phyloP scores from a whole-genome alignment of 1,139 yeast species.

The Saccharomyces hybrid region DNA sequence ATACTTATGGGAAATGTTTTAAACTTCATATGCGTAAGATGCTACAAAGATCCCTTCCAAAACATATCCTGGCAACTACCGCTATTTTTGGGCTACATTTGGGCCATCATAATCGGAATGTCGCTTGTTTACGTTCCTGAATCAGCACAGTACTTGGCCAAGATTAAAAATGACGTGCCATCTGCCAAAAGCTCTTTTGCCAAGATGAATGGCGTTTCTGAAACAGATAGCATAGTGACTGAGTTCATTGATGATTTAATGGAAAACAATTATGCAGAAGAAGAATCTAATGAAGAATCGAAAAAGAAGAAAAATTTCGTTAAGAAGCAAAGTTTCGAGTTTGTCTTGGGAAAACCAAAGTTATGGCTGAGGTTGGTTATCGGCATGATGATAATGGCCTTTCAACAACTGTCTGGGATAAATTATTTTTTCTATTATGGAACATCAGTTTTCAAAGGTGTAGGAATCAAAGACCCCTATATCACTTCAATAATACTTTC shows the following conservation, averaged over 20 bases:
- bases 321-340: constrained; percentile 35
- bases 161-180: constrained; percentile 22
- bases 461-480: constrained; percentile 40
- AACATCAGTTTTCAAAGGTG: constrained; percentile 44
- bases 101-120: constrained; percentile 40
- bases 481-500: constrained; percentile 61
- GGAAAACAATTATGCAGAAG: constrained; percentile 4
- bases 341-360: constrained; percentile 42
- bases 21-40: constrained; percentile 40
- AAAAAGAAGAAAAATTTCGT: constrained; percentile 26
- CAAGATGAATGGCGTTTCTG: constrained; percentile 38
- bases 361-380: constrained; percentile 41
- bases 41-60: constrained; percentile 14
- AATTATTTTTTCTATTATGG: constrained; percentile 52
- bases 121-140: constrained; percentile 47
- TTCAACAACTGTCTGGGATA: constrained; percentile 53
- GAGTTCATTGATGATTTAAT: constrained; percentile 39
- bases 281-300: constrained; percentile 36
- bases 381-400: constrained; percentile 49
- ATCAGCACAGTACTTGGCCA: constrained; percentile 43
- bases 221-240: constrained; percentile 39
- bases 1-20: constrained; percentile 48
- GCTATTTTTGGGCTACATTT: constrained; percentile 39
- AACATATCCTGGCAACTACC: constrained; percentile 43
- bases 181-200: constrained; percentile 42